Evolutionary conservation across 345 rosid species (phyloP), one percentile per base, ranked within the genome.

Genomic region (Salix exigua): DNA sequence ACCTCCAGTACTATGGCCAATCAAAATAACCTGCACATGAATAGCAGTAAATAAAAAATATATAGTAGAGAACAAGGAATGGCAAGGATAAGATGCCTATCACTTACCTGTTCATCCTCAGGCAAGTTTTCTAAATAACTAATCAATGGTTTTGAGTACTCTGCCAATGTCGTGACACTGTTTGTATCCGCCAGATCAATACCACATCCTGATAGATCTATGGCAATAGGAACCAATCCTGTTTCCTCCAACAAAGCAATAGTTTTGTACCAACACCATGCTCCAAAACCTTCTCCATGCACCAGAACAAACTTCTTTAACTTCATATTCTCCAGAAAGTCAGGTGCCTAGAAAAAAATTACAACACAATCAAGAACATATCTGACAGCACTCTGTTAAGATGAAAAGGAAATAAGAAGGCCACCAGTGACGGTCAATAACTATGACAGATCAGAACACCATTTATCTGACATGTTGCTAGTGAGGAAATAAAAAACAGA

Each of bases 241-340:
- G 84, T 91, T 87, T 95, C 99, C 86, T 95, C 98, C 81, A 93
- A 76, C 38, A 85, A 87, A 77, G 94, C 89, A 78, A 95, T 83
- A 7, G 90, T 88, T 82, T 95, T 93, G 83, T 95, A 95, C 99
- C 99, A 95, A 86, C 98, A 93, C 99, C 99, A 95, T 25, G 99
- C 99, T 61, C 99, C 99, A 86, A 91, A 95, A 1, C 99, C 99
- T 85, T 90, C 99, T 79, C 99, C 99, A 16, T 95, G 98, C 70
- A 95, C 83, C 73, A 95, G 65, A 21, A 95, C 82, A 19, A 93
- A 72, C 72, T 84, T 95, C 81, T 86, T 95, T 50, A 84, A 79
- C 61, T 81, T 86, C 66, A 95, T 70, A 67, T 84, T 86, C 83
- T 93, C 97, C 81, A 87, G 69, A 83, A 89, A 82, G 53, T 91